phyloP scores from a whole-genome alignment of 2,329 filamentous ascomycete genomes.

The Fusarium sp. region DNA sequence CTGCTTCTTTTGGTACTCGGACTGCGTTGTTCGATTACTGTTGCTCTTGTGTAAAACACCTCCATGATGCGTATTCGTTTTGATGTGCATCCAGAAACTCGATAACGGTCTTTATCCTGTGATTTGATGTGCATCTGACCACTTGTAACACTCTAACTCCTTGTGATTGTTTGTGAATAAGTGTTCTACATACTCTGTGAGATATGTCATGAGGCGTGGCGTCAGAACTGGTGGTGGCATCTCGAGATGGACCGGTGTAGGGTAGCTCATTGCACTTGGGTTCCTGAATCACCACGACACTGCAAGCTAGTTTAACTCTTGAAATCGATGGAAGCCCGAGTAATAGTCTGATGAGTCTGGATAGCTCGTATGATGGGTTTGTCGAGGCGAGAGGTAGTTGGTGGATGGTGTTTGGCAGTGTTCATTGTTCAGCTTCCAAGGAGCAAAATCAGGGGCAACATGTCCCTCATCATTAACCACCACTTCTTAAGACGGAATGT shows the following conservation, averaged over 20 bases:
- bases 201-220: no score
- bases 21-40: background rate
- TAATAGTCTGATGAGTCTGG: background rate
- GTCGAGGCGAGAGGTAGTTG: background rate
- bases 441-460: background rate
- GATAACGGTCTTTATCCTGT: background rate
- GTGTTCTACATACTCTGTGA: background rate
- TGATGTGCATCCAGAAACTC: background rate
- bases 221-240: background rate
- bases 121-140: background rate
- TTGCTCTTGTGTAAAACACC: background rate
- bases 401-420: background rate
- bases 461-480: background rate
- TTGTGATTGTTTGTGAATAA: background rate
- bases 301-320: background rate
- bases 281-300: background rate
- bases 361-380: fast-evolving
- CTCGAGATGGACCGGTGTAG: background rate
- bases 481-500: background rate
- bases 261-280: background rate
- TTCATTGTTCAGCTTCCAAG: background rate
- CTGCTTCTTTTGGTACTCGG: background rate
- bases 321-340: background rate
- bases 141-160: background rate
- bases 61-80: background rate